A percentile compares a stretch with the other conserved stretches of the same genome.
Conservation (phyloP, 257 asterid genomes). For the Solanum dulcamara region DNA sequence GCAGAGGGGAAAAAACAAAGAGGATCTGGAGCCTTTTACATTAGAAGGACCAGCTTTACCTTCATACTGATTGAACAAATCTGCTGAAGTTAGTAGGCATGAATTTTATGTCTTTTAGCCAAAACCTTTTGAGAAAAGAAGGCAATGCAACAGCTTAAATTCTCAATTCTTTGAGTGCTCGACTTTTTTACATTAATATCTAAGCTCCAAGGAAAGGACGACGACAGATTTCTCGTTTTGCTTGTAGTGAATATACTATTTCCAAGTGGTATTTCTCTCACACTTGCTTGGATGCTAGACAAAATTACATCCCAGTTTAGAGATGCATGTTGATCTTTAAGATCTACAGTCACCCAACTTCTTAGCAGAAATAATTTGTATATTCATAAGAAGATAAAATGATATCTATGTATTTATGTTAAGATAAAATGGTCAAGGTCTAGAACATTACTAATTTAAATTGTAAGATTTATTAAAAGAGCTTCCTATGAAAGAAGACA, state of each 20-base stretch:
- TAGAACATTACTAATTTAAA: neutral
- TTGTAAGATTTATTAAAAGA: neutral
- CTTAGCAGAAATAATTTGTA: neutral
- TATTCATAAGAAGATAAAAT: neutral
- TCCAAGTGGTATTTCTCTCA: neutral
- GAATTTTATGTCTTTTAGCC: neutral
- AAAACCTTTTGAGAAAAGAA: neutral
- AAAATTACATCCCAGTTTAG: neutral
- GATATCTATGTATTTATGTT: neutral
- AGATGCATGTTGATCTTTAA: neutral
- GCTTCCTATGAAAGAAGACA: neutral
- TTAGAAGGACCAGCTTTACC: neutral
- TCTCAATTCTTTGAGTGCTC: neutral
- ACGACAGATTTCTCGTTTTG: neutral
- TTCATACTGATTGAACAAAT: neutral
- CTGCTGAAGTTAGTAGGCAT: neutral
- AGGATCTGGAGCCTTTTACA: neutral
- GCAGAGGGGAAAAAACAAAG: neutral
- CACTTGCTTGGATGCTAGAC: neutral
- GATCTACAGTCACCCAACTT: neutral
- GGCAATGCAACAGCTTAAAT: neutral
- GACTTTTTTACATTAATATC: neutral
- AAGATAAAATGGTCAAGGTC: neutral
- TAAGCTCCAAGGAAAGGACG: neutral
- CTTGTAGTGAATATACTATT: neutral